Evolutionary conservation across 2,329 filamentous ascomycete species (phyloP).

Genomic region (Curvularia sp.): DNA sequence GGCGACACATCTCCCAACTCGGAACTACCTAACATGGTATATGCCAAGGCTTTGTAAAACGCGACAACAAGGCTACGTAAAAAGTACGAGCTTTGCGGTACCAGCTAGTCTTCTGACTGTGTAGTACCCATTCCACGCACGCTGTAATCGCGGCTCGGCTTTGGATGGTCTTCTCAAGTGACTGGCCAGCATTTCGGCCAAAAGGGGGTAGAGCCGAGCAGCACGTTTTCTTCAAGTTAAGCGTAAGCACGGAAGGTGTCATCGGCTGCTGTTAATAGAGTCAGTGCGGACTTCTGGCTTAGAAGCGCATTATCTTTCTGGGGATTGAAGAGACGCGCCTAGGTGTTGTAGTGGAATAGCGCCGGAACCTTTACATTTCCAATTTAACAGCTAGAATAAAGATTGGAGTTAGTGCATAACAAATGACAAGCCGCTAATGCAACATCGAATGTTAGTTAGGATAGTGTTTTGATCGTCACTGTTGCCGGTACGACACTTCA

Average conservation of each 20-base stretch:
- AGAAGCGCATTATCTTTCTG: too few relatives aligned
- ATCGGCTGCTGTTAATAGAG: neutral
- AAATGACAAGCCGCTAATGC: neutral
- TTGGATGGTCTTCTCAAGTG: neutral
- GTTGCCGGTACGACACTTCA: slow-evolving; percentile 12
- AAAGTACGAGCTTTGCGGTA: slow-evolving; percentile 11
- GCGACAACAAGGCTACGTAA: slow-evolving; percentile 6
- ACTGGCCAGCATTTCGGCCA: neutral
- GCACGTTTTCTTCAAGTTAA: neutral
- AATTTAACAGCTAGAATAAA: too few relatives aligned
- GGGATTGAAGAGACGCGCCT: neutral
- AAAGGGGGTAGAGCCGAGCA: neutral
- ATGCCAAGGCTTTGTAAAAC: slow-evolving; percentile 7
- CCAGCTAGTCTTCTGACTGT: neutral
- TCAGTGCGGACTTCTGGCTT: neutral
- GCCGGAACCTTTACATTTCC: neutral
- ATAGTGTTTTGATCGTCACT: neutral
- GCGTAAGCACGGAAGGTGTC: neutral
- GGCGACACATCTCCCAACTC: neutral
- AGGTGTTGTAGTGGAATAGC: neutral
- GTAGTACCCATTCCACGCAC: neutral
- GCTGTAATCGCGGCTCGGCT: neutral
- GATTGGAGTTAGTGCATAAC: neutral
- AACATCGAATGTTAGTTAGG: neutral
- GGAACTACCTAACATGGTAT: neutral